A percentile compares a stretch with the other conserved stretches of the same genome.
phyloP scores from a whole-genome alignment of 2,329 filamentous ascomycete genomes.

The Fusarium odoratissimum region DNA sequence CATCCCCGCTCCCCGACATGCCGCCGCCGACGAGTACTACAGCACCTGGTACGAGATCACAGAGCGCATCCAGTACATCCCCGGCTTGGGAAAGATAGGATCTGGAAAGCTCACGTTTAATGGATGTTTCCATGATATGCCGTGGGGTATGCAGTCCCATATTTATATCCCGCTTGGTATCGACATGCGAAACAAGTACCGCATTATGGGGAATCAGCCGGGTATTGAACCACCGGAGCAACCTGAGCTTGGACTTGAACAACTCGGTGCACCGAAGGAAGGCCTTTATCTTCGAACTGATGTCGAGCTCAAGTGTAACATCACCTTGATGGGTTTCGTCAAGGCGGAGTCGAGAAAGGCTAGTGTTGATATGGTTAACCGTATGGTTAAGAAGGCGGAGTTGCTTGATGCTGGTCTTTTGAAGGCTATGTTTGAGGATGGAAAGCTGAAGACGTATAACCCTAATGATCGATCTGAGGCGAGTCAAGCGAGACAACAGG shows the following conservation, averaged over 20 bases:
- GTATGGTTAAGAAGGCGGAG: conserved; percentile 78
- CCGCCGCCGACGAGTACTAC: conserved; percentile 76
- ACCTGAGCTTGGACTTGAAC: conserved; percentile 69
- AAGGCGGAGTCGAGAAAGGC: conserved; percentile 75
- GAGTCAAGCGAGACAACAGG: conserved; percentile 42
- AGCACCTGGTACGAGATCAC: conserved; percentile 80
- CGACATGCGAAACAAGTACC: conserved; percentile 75
- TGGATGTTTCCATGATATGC: conserved; percentile 78
- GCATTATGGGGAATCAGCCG: conserved; percentile 75
- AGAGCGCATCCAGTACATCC: conserved; percentile 75
- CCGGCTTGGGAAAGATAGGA: conserved; percentile 73
- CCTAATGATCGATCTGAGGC: conserved; percentile 61
- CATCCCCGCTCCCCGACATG: conserved; percentile 74
- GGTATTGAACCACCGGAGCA: conserved; percentile 71
- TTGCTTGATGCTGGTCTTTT: conserved; percentile 74
- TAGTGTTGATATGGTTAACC: conserved; percentile 74
- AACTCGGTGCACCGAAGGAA: conserved; percentile 69
- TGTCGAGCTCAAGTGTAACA: conserved; percentile 76
- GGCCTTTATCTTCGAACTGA: conserved; percentile 77
- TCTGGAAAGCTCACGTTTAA: conserved; percentile 75
- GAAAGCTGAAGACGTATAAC: conserved; percentile 69
- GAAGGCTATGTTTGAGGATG: conserved; percentile 75
- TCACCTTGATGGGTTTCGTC: conserved; percentile 73
- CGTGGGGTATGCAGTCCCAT: conserved; percentile 78
- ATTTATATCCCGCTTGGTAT: conserved; percentile 75